Evolutionary conservation across 2,329 filamentous ascomycete species (phyloP), one percentile per base, ranked within the genome.

Genomic region (Penicillium sp.): DNA sequence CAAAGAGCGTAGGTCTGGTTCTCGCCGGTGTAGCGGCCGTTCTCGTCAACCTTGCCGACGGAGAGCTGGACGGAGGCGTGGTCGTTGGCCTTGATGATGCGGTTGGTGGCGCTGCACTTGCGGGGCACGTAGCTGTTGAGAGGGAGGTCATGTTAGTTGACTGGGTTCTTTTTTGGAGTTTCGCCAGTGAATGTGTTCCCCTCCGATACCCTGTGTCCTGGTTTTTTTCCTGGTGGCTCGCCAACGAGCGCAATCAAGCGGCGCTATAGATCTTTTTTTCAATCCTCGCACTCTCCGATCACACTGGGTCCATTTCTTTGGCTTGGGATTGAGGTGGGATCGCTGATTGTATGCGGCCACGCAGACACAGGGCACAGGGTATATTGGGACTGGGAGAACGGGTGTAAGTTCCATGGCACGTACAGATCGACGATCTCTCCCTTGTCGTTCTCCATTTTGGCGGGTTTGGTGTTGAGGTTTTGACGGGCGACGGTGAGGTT

Each of bases 71-170:
- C 94, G 65, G 91, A 96, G 74, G 91, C 93, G 87, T 99, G 94
- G 84, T 99, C 94, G 85, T 97, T 97, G 85, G 94, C 92, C 86
- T 97, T 97, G 88, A 99, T 97, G 86, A 97, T 97, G 83, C 94
- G 91, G 91, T 96, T 95, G 81, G 93, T 96, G 73, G 92, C 92
- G 81, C 87, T 91, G 90, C 93, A 97, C 86, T 97, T 97, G 86
- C 93, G 91, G 79, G 92, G 92, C 85, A 96, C 90, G 88, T 96
- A 96, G 80, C 91, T 95, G 77, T 65, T 66, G 33, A 53, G 46
- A 53, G 47, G 48, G 44, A 57, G 27, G 50, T 53, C 16, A 39
- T 43, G 55, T 60, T 59, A 60, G 55, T 62, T 34, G 36, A 31
- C 27, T 57, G 10, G 2, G 9, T 57, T 55, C 56, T 50, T 40